Evolutionary conservation across 2,329 filamentous ascomycete species (phyloP), one percentile per base, ranked within the genome.

Genomic region (Colletotrichum endophyticum): DNA sequence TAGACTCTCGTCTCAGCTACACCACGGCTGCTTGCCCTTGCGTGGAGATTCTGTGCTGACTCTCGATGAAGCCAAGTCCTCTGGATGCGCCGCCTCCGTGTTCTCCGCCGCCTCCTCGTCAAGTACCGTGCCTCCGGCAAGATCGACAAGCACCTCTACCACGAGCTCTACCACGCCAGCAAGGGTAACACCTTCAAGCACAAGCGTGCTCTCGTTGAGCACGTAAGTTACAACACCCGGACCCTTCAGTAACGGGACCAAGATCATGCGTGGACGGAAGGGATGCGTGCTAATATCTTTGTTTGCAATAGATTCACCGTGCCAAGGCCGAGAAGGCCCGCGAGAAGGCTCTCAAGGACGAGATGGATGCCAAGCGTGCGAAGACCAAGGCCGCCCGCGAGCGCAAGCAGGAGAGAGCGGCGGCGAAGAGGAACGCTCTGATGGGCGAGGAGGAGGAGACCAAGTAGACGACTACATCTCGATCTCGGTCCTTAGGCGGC

Each of bases 151-250:
- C 97, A 99, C 93, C 96, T 99, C 79, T 99, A 99, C 94, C 97
- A 99, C 94, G 96, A 99, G 92, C 95, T 99, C 83, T 99, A 99
- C 94, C 97, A 98, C 90, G 92, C 98, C 88, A 97, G 95, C 94
- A 99, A 99, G 96, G 98, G 97, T 98, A 99, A 99, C 94, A 96
- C 97, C 89, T 99, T 99, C 95, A 99, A 99, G 96, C 97, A 99
- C 95, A 99, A 99, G 96, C 95, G 97, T 91, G 97, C 96, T 86
- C 94, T 99, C 85, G 96, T 99, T 88, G 97, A 99, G 94, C 97
- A 99, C 92, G 97, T 99, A 98, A 87, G 97, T 95, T 84, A 72
- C 75, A 15, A 32, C 78, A 73, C 72, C 34, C 57, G 57, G 16
- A 19, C 12, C 19, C 30, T 62, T 36, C 32, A 30, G 5, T 22